Percentiles rank a stretch among this genome's conserved stretches.
phyloP scores from a whole-genome alignment of 73 alveolate genomes.

The Uronychia setigera region DNA sequence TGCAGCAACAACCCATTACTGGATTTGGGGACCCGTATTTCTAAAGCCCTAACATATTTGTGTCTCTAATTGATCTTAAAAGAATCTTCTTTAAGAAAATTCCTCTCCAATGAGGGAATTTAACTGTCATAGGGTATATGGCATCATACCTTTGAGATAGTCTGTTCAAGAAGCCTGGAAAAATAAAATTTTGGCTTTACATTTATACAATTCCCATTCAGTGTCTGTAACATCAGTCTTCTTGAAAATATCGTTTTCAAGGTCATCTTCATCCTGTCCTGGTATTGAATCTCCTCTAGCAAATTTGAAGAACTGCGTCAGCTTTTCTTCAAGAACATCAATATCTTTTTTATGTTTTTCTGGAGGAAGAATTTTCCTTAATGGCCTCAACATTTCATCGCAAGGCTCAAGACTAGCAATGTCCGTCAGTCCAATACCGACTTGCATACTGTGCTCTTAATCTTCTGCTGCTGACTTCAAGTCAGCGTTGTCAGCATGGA shows the following conservation, averaged over 20 bases:
- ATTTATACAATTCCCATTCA: constrained; percentile 5
- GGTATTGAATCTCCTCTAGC: constrained; percentile 9
- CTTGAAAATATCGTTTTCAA: not conserved
- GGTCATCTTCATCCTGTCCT: not conserved
- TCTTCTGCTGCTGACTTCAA: constrained; percentile 32
- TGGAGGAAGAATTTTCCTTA: constrained; percentile 1
- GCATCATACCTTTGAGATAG: constrained; percentile 3
- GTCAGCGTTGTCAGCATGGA: constrained; percentile 29
- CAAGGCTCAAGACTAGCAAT: constrained; percentile 36
- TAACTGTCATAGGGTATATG: not conserved
- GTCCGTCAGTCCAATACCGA: constrained; percentile 49
- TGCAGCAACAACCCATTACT: not conserved
- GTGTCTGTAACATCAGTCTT: not conserved
- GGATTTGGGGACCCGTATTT: not conserved
- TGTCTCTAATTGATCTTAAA: not conserved
- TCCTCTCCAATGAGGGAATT: not conserved
- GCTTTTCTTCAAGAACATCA: not conserved
- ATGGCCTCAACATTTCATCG: constrained; percentile 31
- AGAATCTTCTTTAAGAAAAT: not conserved
- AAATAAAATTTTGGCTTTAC: not conserved
- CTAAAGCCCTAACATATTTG: not conserved
- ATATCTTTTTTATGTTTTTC: not conserved
- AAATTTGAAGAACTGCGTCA: not conserved
- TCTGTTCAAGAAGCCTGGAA: not conserved
- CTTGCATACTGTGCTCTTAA: constrained; percentile 14